These are phyloP conservation scores for Solanum peruvianum DNA, from an alignment of 257 asterid genomes.

Conservation along the genomic window DNA sequence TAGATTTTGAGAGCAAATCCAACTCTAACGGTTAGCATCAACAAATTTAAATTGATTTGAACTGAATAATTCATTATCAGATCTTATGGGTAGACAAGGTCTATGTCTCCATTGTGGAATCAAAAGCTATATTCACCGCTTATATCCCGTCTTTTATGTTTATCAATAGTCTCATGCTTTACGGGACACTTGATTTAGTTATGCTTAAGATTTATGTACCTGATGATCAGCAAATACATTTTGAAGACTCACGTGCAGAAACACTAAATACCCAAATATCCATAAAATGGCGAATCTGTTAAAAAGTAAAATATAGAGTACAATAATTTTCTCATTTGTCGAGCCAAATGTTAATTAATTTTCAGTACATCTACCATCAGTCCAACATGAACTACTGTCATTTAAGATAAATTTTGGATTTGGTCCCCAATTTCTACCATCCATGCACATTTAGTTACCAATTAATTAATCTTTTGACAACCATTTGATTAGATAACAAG, in stretches of 20 bases:
- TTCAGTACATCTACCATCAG: background rate
- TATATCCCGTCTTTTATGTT: too few species aligned
- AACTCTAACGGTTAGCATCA: background rate
- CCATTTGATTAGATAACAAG: too few species aligned
- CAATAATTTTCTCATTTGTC: too few species aligned
- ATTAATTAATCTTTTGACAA: background rate
- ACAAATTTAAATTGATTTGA: background rate
- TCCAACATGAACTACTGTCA: background rate
- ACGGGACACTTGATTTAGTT: too few species aligned
- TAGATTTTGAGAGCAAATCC: background rate
- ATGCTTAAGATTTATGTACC: too few species aligned
- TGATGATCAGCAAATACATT: too few species aligned
- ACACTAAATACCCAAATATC: too few species aligned
- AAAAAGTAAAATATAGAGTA: too few species aligned
- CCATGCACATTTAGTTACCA: background rate
- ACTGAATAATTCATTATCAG: background rate
- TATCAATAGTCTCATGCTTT: too few species aligned
- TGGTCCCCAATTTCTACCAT: background rate
- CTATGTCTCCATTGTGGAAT: slow-evolving; percentile 17
- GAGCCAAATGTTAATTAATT: too few species aligned
- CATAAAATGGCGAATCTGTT: too few species aligned
- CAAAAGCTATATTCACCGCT: background rate
- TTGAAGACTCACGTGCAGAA: too few species aligned
- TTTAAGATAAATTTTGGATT: background rate
- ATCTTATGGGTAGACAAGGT: slow-evolving; percentile 13